A percentile compares a stretch with the other conserved stretches of the same genome.
Conservation (phyloP, 2,329 filamentous ascomycete genomes). For the Aspergillus versicolor region DNA sequence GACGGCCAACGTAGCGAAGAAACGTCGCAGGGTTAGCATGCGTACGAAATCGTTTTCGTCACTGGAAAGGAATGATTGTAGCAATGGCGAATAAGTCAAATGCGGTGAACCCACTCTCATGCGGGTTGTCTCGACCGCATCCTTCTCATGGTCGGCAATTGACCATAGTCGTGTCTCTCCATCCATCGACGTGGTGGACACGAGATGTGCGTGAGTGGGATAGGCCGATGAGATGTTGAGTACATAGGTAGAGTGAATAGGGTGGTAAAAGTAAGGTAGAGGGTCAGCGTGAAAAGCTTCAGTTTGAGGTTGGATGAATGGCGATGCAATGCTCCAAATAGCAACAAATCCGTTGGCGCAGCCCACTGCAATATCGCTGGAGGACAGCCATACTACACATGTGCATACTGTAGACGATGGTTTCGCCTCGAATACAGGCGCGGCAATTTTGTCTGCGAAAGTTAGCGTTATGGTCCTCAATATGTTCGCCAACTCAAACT, state of each 20-base stretch:
- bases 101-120: conserved; percentile 50
- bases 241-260: conserved; percentile 39
- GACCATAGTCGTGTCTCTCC: conserved; percentile 58
- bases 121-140: conserved; percentile 48
- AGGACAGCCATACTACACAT: conserved; percentile 57
- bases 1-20: conserved; percentile 50
- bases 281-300: conserved; percentile 17
- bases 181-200: conserved; percentile 55
- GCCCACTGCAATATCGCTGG: conserved; percentile 54
- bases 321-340: conserved; percentile 49
- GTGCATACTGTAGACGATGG: conserved; percentile 56
- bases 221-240: conserved; percentile 49
- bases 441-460: conserved; percentile 41
- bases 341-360: conserved; percentile 58
- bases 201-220: conserved; percentile 52
- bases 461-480: background rate
- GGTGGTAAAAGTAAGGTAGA: conserved; percentile 37
- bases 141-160: conserved; percentile 47
- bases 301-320: background rate
- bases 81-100: conserved; percentile 56
- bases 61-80: conserved; percentile 53
- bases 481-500: conserved; percentile 6
- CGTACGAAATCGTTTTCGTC: conserved; percentile 57
- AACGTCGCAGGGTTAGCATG: conserved; percentile 51
- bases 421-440: conserved; percentile 51